Base-by-base conservation (phyloP, 2,329 filamentous ascomycete species). In the Thyridium curvatum region DNA sequence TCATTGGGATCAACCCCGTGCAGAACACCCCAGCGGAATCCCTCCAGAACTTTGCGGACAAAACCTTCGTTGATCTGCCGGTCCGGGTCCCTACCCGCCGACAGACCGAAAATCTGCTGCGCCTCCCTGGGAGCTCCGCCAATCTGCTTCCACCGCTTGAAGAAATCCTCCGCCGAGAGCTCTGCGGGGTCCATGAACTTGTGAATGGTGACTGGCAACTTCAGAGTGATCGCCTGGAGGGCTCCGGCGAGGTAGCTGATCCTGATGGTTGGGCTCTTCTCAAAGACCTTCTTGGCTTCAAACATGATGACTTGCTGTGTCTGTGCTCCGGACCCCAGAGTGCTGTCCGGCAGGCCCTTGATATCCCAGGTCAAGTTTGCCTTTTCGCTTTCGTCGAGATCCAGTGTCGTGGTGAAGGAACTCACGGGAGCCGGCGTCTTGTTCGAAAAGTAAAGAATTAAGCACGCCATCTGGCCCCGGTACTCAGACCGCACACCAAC, bases 91-190 rank as follows among this genome's bases (percentile, higher is more conserved):
- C 64, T 71, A 18, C 15, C 71, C 2, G 58, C 59, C 2, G 68
- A 63, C 10, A 91, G 59, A 0, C 82, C 80, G 60, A 98, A 94
- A 26, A 97, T 88, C 35, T 77, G 77, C 59, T 98, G 93, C 0
- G 86, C 82, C 61, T 98, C 94, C 21, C 94, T 78, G 1, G 90
- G 83, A 2, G 79, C 79, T 5, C 86, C 88, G 12, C 93, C 93
- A 52, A 98, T 97, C 65, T 98, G 93, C 71, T 95, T 94, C 93
- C 93, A 98, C 37, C 94, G 76, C 71, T 94, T 96, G 77, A 98
- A 98, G 65, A 97, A 98, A 57, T 98, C 93, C 38, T 98, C 93
- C 0, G 84, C 80, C 7, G 78, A 78, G 30, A 98, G 70, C 41
- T 93, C 84, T 0, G 93, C 90, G 0, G 86, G 79, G 46, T 96